Evolutionary conservation across 805 yeast species (phyloP), one percentile per base, ranked within the genome.

Genomic region (Pichia nanzhaoensis): DNA sequence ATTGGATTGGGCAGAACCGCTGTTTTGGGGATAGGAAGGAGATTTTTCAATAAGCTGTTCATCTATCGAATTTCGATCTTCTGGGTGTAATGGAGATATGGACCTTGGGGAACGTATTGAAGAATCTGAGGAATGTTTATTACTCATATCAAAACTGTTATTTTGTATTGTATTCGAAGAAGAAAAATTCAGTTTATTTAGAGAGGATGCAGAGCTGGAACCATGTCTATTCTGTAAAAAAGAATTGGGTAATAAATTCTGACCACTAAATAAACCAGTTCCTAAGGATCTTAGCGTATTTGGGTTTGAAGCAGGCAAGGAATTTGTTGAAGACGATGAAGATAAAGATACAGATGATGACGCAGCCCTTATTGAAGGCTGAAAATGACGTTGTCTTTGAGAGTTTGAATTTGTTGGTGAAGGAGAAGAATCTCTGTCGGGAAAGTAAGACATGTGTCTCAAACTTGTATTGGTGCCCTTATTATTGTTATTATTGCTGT

Each of bases 221-320:
- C 32, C 37, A 22, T 19, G 14, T 22, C 24, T 37, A n/a, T 16
- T n/a, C n/a, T 42, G 37, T 3, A 18, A 27, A n/a, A 35, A 21
- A 1, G 30, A 16, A 13, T 37, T 37, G 10, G 27, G 16, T 7
- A 32, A 13, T 33, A 36, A 33, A 9, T 19, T 8, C 2, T 32
- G 19, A 24, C 10, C 33, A 9, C n/a, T 33, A 18, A 46, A 46
- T 31, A 41, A 28, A 30, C 38, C 36, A 1, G 42, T 41, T 5
- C 37, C 16, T 4, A 41, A 22, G 17, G 36, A 21, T 21, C 40
- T 22, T 8, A 14, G 16, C 13, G 41, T 21, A 2, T 19, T 18
- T 2, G 49, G 49, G 18, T 36, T 42, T 18, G 46, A 44, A 16
- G 49, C 37, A 6, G 44, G 17, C 14, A 42, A 35, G 13, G 41